Percentiles rank a stretch among this genome's conserved stretches.
phyloP scores from a whole-genome alignment of 2,329 filamentous ascomycete genomes.

The Diaporthe eres region DNA sequence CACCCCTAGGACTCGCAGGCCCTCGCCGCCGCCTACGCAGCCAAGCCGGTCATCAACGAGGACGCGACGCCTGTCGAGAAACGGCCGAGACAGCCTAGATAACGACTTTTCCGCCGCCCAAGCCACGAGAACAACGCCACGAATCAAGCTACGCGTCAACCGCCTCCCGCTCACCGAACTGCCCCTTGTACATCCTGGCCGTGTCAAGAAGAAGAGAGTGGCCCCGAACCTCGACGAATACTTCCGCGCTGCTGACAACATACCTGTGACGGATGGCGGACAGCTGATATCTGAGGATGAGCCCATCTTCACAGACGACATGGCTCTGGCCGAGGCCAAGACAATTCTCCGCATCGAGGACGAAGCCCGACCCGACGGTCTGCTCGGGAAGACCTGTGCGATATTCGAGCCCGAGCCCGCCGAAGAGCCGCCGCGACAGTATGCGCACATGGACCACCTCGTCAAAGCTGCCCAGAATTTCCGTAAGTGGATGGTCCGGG shows the following conservation, averaged over 20 bases:
- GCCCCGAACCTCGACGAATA: conserved; percentile 71
- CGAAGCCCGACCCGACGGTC: conserved; percentile 81
- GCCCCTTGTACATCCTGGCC: conserved; percentile 72
- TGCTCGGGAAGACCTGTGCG: conserved; percentile 80
- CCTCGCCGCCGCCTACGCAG: conserved; percentile 56
- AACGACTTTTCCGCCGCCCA: conserved; percentile 44
- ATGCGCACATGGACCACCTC: conserved; percentile 89
- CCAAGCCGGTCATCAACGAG: conserved; percentile 38
- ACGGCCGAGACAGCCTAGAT: conserved; percentile 48
- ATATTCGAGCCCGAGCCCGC: conserved; percentile 79
- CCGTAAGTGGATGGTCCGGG: conserved; percentile 81
- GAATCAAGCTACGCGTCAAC: conserved; percentile 38
- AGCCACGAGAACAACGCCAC: conserved; percentile 25
- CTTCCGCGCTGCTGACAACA: conserved; percentile 62
- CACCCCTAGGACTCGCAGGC: conserved; percentile 36
- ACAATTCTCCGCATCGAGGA: conserved; percentile 79
- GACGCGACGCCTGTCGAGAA: conserved; percentile 51
- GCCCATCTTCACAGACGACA: conserved; percentile 70
- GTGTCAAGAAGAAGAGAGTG: conserved; percentile 68
- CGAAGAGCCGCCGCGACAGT: conserved; percentile 83
- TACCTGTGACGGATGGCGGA: conserved; percentile 72
- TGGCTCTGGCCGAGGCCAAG: conserved; percentile 76
- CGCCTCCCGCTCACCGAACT: conserved; percentile 56
- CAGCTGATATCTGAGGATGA: conserved; percentile 69
- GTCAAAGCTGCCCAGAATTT: conserved; percentile 85